Evolutionary conservation across 192 early-diverging fungal species (phyloP), one percentile per base, ranked within the genome.

Genomic region (Phlyctochytrium planicorne): DNA sequence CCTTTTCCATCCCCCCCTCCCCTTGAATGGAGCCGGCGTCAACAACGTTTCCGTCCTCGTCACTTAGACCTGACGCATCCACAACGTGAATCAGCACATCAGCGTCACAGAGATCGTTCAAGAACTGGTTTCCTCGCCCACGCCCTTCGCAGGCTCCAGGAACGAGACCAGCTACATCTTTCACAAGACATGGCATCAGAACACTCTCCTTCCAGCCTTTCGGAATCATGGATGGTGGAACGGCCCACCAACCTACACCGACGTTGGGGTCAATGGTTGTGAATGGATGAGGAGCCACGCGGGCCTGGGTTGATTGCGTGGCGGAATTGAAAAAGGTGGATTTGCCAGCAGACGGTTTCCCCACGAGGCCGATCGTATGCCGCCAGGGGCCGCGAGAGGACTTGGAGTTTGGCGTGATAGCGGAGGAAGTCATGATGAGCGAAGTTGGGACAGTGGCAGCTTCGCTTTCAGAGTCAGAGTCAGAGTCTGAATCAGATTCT

Each of bases 251-350:
- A 14, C 64, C 70, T 36, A 25, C 33, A 12, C 52, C 65, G 25
- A 72, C 40, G 37, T 72, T 72, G 4, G 70, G 70, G 56, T 72
- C 70, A 61, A 72, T 72, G 2, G 70, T 72, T n/a, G 70, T 72
- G 47, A 72, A 72, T 25, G 70, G 70, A 61, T 66, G 65, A 0
- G 64, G 25, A 30, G 56, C 70, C 24, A 72, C 47, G 50, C 52
- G 65, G 20, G 70, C 70, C 12, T 52, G 31, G 40, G 50, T 60
- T 47, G 63, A 40, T 27, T 50, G 25, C n/a, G 70, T 72, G 10
- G 70, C 70, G 31, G 57, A 53, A 32, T 72, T 72, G 70, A 72
- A 72, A 34, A 72, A 72, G 23, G 70, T 72, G 4, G 64, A 66
- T 52, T 72, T 72, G 24, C 70, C 70, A 4, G 70, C 70, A 30